Conservation (phyloP, 73 alveolate species). For the Durusdinium trenchii region DNA sequence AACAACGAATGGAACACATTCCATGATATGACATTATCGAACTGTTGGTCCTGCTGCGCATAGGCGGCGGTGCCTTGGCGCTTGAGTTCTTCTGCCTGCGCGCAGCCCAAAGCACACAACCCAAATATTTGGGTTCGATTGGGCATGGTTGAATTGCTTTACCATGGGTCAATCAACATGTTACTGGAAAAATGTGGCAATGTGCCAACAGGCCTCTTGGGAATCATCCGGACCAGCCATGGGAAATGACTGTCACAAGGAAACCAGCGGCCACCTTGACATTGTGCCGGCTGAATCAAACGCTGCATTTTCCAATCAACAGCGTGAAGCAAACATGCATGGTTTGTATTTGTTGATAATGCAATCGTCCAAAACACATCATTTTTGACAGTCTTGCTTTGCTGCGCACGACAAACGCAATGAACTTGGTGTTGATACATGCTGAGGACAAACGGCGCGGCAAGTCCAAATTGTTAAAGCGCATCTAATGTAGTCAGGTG, state of each 20-base stretch:
- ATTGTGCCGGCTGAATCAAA: not conserved
- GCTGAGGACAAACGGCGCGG: too few species aligned
- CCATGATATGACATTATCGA: too few species aligned
- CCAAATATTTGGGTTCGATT: not conserved
- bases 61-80: constrained; percentile 63
- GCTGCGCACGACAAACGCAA: too few species aligned
- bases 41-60: constrained; percentile 45
- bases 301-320: too few species aligned
- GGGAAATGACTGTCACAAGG: not conserved
- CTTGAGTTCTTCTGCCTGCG: constrained; percentile 35
- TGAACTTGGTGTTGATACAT: too few species aligned
- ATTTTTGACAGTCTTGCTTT: too few species aligned
- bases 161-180: not conserved
- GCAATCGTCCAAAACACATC: too few species aligned
- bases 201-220: not conserved
- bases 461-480: too few species aligned
- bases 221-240: constrained; percentile 24
- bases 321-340: too few species aligned
- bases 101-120: not conserved
- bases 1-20: too few species aligned
- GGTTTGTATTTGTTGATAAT: too few species aligned
- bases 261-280: not conserved
- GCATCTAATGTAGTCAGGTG: too few species aligned
- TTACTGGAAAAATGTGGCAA: not conserved
- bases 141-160: not conserved